A percentile compares a stretch with the other conserved stretches of the same genome.
Conservation (phyloP, 139 green algal genomes). For the Micromonas commoda region DNA sequence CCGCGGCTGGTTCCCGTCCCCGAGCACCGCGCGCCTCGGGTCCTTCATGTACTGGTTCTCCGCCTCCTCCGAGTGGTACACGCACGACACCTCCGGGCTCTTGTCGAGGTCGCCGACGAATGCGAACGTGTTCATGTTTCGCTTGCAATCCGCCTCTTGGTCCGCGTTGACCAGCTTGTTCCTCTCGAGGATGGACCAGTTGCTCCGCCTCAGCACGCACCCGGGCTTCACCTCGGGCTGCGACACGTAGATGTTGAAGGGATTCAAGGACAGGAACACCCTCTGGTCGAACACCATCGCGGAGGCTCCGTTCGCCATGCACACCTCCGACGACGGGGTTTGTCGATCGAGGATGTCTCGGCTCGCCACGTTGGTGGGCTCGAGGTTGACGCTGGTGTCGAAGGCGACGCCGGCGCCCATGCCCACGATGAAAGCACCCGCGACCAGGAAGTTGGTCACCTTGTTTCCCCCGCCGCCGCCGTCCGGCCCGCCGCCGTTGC, state of each 20-base stretch:
- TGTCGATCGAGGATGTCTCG: slow-evolving; percentile 91
- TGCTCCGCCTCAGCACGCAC: slow-evolving; percentile 87
- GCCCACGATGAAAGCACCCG: slow-evolving; percentile 79
- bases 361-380: slow-evolving; percentile 77
- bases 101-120: slow-evolving; percentile 92
- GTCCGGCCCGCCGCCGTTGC: not conserved
- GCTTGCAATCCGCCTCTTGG: slow-evolving; percentile 80
- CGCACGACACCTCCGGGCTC: slow-evolving; percentile 65
- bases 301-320: slow-evolving; percentile 82
- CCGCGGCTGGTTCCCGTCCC: slow-evolving; percentile 42
- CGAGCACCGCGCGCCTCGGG: slow-evolving; percentile 51
- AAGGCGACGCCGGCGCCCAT: slow-evolving; percentile 63
- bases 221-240: slow-evolving; percentile 95
- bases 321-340: slow-evolving; percentile 81
- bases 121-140: slow-evolving; percentile 98
- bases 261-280: slow-evolving; percentile 97
- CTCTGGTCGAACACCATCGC: slow-evolving; percentile 99
- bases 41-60: slow-evolving; percentile 79
- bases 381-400: slow-evolving; percentile 53
- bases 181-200: slow-evolving; percentile 85
- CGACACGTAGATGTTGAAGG: slow-evolving; percentile 94
- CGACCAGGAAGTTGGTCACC: slow-evolving; percentile 58
- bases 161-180: slow-evolving; percentile 67
- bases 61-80: slow-evolving; percentile 95
- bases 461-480: slow-evolving; percentile 30